Percentiles rank a stretch among this genome's conserved stretches.
Evolutionary conservation across 805 yeast species (phyloP).

Genomic region (Ogataea sp.): DNA sequence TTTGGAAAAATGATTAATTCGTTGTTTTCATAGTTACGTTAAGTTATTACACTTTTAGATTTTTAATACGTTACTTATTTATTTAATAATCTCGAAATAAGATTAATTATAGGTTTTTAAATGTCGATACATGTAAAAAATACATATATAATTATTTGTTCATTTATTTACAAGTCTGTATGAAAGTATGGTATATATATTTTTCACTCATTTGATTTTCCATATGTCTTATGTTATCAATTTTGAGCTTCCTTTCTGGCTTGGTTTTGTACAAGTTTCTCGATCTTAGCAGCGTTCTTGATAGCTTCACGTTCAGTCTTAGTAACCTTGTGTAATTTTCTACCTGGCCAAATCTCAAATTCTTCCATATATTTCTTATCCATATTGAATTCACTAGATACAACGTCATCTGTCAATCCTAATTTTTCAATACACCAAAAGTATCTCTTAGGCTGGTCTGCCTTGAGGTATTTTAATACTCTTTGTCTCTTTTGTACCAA

Average conservation of each 20-base stretch:
- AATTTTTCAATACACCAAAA: constrained; percentile 80
- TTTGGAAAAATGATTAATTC: constrained; percentile 33
- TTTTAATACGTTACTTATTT: background rate
- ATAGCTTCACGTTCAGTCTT: constrained; percentile 38
- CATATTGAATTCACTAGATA: constrained; percentile 74
- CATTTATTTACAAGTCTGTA: background rate
- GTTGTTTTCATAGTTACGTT: too few relatives aligned
- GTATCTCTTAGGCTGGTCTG: constrained; percentile 72
- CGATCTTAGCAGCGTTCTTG: constrained; percentile 38
- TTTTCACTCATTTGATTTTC: too few relatives aligned
- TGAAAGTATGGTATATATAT: too few relatives aligned
- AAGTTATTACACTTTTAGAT: background rate
- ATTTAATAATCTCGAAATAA: background rate
- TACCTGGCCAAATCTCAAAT: constrained; percentile 71
- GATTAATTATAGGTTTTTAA: too few relatives aligned
- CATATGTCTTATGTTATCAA: too few relatives aligned
- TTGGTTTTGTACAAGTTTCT: constrained; percentile 34
- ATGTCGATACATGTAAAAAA: too few relatives aligned
- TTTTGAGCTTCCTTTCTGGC: too few relatives aligned
- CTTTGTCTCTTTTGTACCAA: constrained; percentile 86
- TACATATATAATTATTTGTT: too few relatives aligned
- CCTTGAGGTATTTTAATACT: constrained; percentile 73
- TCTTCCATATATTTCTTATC: constrained; percentile 73
- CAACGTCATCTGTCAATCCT: constrained; percentile 77
- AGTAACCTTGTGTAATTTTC: constrained; percentile 50